Base-by-base conservation (phyloP, 805 yeast species). In the Yamadazyma philogaea region DNA sequence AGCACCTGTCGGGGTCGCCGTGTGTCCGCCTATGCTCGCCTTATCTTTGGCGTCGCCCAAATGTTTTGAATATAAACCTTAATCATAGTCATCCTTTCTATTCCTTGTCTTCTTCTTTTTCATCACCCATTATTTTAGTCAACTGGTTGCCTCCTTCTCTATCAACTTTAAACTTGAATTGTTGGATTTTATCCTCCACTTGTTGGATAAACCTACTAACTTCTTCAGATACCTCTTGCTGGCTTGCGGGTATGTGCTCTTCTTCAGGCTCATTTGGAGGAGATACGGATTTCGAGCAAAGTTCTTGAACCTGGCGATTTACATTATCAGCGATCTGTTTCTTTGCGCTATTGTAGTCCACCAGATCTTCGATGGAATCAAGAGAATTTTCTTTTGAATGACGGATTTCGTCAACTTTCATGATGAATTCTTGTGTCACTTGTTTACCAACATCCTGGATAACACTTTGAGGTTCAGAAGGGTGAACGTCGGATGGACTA, bases 401-500 rank as follows among this genome's bases (percentile, higher is more conserved):
- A 21, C 55, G 58, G 39, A 62, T 60, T 40, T 64, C 68, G 24
- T 61, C 58, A 15, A 63, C 66, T 42, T 63, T 63, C 24, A 54
- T 56, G 22, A 61, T 50, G 36, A 63, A 61, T 42, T 63, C 63
- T 39, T 62, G 52, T 10, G 65, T 59, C 22, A 64, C 61, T 41
- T 62, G 60, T 15, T 63, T 55, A 3, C 68, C 68, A n/a, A 63
- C 60, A 38, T 57, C 60, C 34, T 61, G 62, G 26, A 64, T 61
- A 6, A 59, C 49, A 12, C 20, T 16, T 11, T 22, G 21, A 28
- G 40, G 34, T 6, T 18, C 21, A 17, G 16, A 12, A 7, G 41
- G 12, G 18, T 14, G 26, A 17, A 30, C 40, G 4, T 14, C 19
- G 7, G 32, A 28, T 12, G 36, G 22, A 34, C 7, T n/a, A n/a